Conservation (phyloP, 495 filamentous ascomycete genomes). For the Sporormia fimetaria region DNA sequence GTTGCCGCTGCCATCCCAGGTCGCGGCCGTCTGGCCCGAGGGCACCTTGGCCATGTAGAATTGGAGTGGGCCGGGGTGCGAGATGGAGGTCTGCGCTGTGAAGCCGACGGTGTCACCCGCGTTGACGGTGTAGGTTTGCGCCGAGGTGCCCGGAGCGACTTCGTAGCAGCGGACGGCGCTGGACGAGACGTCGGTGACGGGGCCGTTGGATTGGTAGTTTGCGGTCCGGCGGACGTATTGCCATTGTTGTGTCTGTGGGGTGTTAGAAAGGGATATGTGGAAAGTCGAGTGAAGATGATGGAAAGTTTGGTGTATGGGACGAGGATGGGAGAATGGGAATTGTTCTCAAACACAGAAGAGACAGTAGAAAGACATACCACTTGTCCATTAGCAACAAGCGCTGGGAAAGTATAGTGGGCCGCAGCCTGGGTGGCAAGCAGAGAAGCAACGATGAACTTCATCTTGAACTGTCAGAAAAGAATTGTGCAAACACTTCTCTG, state of each 20-base stretch:
- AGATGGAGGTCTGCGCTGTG: conserved; percentile 38
- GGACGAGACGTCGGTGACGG: conserved; percentile 40
- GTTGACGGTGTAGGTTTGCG: conserved; percentile 34
- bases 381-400: conserved; percentile 15
- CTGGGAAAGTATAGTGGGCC: conserved; percentile 23
- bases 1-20: conserved; percentile 39
- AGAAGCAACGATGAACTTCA: conserved; percentile 18
- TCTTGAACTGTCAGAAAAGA: too few relatives aligned
- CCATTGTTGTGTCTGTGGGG: conserved; percentile 36
- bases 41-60: conserved; percentile 47
- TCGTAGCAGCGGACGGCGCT: conserved; percentile 43
- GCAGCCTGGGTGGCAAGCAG: conserved; percentile 7
- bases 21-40: conserved; percentile 34
- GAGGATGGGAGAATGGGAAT: too few relatives aligned
- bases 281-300: too few relatives aligned
- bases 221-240: conserved; percentile 42
- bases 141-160: conserved; percentile 33
- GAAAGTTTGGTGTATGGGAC: too few relatives aligned
- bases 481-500: too few relatives aligned
- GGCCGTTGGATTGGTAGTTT: conserved; percentile 44
- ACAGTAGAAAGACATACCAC: too few relatives aligned
- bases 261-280: too few relatives aligned
- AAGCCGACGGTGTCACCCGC: conserved; percentile 38
- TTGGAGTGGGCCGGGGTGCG: conserved; percentile 41
- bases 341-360: too few relatives aligned